Evolutionary conservation across 106 monocot genomes (phyloP), one percentile per base, ranked within the genome.

Genomic region (Dendrobium chrysotoxum): DNA sequence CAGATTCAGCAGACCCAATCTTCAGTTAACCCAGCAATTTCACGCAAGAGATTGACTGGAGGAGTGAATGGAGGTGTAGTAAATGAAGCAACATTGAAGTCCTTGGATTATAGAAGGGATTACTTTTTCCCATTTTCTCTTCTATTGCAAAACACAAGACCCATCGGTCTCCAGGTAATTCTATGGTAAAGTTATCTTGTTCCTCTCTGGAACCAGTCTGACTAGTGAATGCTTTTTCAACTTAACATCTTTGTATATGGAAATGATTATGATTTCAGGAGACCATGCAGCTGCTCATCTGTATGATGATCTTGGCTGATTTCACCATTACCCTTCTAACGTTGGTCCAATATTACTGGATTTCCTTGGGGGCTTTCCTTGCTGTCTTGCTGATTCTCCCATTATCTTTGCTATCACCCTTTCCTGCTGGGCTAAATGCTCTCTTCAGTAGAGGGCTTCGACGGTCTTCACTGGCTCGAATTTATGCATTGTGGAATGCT

Each of bases 391-490:
- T 96, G 78, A 79, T 96, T 81, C 93, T 92, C 79, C 96, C 96
- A 4, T 78, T 96, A 79, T 90, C 96, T 20, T 86, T 93, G 77
- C 83, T 96, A 16, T 92, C 90, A 68, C 88, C 96, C 15, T 92
- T 96, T 82, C 93, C 93, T 50, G 91, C 93, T 85, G 93, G 96
- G 75, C 40, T 96, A 76, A 91, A 96, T 87, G 91, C 96, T 80
- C 89, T 93, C 83, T 93, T 96, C 58, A 93, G 96, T 84, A 84
- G 88, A 81, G 96, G 92, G 11, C 88, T 82, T 65, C 91, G 87
- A 82, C 82, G 90, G 87, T 90, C 93, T 77, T 92, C 92, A 64
- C 87, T 96, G 81, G 85, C 96, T 80, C 91, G 93, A 84, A 93
- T 96, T 35, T 96, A 93, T 88, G 96, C 93, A 79, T 77, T 96